Evolutionary conservation across 2,329 filamentous ascomycete species (phyloP).

Genomic region (Ceratocystis papillata): DNA sequence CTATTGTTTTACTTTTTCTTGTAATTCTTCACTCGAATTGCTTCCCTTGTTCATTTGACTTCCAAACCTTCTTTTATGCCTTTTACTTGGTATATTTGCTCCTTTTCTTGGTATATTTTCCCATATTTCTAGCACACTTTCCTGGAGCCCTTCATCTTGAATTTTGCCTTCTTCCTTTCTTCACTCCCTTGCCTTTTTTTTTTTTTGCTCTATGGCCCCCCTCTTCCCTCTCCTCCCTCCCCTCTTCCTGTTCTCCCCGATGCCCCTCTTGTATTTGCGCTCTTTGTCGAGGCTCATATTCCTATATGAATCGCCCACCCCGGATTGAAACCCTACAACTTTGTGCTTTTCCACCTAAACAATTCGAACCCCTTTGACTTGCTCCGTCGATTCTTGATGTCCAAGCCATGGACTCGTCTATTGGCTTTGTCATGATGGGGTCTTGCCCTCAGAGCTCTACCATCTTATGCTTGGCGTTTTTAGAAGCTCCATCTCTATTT

Average conservation of each 20-base stretch:
- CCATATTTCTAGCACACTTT: not conserved
- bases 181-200: not conserved
- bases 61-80: not conserved
- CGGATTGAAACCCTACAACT: not conserved
- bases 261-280: not conserved
- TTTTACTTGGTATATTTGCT: not conserved
- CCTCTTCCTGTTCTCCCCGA: not conserved
- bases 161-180: constrained; percentile 6
- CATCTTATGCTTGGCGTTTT: not conserved
- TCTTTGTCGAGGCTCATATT: not conserved
- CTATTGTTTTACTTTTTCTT: too few relatives aligned
- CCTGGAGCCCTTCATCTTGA: not conserved
- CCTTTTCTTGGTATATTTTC: not conserved
- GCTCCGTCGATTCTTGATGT: not conserved
- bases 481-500: not conserved
- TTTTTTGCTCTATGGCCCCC: not conserved
- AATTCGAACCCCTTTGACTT: not conserved
- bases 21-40: too few relatives aligned
- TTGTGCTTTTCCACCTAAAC: not conserved
- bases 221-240: not conserved
- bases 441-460: not conserved
- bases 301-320: not conserved
- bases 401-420: not conserved
- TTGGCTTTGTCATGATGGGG: not conserved
- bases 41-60: not conserved